Base-by-base conservation (phyloP, 225 moss, liverwort and hornwort species). In the Neckera pumila region DNA sequence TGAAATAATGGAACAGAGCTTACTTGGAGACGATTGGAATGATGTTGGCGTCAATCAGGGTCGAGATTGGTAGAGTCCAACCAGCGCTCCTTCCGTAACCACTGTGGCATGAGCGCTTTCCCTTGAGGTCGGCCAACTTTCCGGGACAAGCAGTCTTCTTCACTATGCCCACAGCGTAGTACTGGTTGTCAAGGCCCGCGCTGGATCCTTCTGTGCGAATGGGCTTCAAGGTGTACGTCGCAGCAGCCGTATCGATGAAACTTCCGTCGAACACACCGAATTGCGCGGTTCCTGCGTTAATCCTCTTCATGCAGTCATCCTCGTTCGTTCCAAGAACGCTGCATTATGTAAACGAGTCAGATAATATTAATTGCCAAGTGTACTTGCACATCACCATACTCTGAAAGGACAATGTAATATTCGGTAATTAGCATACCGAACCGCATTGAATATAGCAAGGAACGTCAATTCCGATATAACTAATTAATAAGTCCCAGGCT, bases 41-140 rank as follows among this genome's bases (percentile, higher is more conserved):
- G 49, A 94, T 81, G 26, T 91, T 88, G 78, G 84, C 90, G 12
- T 91, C 93, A 23, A 94, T 34, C 60, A 94, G 17, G 18, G 86
- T 14, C 10, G 93, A 63, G 12, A 94, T 82, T 15, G 93, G 93
- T 8, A 94, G 84, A 36, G 86, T 91, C 93, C 92, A 94, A 10
- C 93, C 93, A 27, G 93, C 91, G 20, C 92, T 89, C 28, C 93
- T 78, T 11, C 86, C 91, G 78, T 94, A 94, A 15, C 93, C 93
- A 60, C 88, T 92, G 91, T 94, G 93, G 79, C 93, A 94, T 8
- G 93, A 93, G 23, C 91, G 88, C 80, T 92, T 94, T 10, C 93
- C 93, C 33, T 58, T 91, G 3, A 92, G 81, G 63, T 89, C 89
- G 8, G 77, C 22, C 16, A 93, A 69, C 18, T 34, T 78, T 58